These are phyloP conservation scores for Phaeodactylum tricornutum DNA, from an alignment of 108 stramenopile species.

Conservation along the genomic window DNA sequence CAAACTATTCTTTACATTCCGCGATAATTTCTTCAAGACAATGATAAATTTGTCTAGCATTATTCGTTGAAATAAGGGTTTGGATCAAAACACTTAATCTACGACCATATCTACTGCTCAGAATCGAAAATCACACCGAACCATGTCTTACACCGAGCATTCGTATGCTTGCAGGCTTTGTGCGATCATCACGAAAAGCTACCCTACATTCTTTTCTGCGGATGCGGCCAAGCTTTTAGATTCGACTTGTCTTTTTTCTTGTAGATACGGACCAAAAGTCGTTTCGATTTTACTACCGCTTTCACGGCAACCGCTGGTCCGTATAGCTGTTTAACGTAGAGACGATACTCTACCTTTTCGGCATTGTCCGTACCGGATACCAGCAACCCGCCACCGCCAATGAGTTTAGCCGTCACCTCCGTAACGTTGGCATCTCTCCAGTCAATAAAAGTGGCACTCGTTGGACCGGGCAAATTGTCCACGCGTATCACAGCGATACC, in stretches of 20 bases:
- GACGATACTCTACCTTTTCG: not conserved
- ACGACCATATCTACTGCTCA: too few species aligned
- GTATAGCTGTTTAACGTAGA: not conserved
- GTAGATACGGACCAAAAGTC: too few species aligned
- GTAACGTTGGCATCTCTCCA: conserved; percentile 38
- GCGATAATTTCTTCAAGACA: too few species aligned
- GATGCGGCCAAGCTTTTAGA: conserved; percentile 30
- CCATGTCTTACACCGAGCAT: too few species aligned
- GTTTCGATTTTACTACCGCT: conserved; percentile 10
- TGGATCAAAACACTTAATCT: too few species aligned
- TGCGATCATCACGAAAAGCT: too few species aligned
- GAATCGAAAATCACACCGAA: too few species aligned
- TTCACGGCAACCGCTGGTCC: not conserved
- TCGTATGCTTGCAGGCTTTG: too few species aligned
- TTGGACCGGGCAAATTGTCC: conserved; percentile 41
- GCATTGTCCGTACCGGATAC: conserved; percentile 14
- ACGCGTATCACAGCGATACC: conserved; percentile 65
- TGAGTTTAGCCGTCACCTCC: conserved; percentile 29
- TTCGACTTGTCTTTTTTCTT: conserved; percentile 12
- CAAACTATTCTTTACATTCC: too few species aligned
- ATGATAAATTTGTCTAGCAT: too few species aligned
- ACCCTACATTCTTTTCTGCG: too few species aligned
- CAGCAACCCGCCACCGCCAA: conserved; percentile 31
- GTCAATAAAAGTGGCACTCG: conserved; percentile 10
- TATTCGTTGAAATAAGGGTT: too few species aligned